phyloP scores from a whole-genome alignment of 495 filamentous ascomycete genomes.

The Penicillium salamii region DNA sequence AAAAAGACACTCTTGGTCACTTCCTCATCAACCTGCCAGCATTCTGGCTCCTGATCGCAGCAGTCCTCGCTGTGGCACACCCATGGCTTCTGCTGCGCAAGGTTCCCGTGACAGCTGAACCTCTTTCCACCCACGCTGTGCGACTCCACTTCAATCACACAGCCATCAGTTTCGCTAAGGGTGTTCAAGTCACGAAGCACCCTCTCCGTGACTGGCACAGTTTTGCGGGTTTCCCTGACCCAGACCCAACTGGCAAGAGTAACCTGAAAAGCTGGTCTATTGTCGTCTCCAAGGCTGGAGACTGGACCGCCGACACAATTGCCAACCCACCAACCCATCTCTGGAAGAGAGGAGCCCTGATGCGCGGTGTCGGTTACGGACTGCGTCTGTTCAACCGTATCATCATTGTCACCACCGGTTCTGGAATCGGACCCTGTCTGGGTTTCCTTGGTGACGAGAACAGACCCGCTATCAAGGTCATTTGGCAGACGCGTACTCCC shows the following conservation, averaged over 20 bases:
- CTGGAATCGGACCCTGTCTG: constrained; percentile 62
- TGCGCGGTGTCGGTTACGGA: constrained; percentile 63
- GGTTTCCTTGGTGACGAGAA: constrained; percentile 32
- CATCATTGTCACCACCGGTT: constrained; percentile 70
- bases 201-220: constrained; percentile 67
- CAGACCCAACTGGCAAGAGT: neutral
- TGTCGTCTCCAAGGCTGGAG: constrained; percentile 68
- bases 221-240: constrained; percentile 64
- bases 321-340: constrained; percentile 43
- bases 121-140: constrained; percentile 63
- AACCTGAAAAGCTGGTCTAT: constrained; percentile 15
- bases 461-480: constrained; percentile 41
- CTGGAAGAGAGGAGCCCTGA: constrained; percentile 38
- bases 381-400: constrained; percentile 60
- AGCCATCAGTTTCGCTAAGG: constrained; percentile 19
- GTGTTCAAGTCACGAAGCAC: constrained; percentile 36
- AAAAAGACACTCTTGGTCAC: constrained; percentile 14
- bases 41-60: constrained; percentile 66
- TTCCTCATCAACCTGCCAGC: constrained; percentile 52
- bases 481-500: constrained; percentile 53
- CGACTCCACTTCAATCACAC: constrained; percentile 64
- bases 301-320: constrained; percentile 67
- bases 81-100: constrained; percentile 67
- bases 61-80: constrained; percentile 57
- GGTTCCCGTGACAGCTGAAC: constrained; percentile 56